Conservation (phyloP, 768 basidiomycete species). For the Termitomyces sp. region DNA sequence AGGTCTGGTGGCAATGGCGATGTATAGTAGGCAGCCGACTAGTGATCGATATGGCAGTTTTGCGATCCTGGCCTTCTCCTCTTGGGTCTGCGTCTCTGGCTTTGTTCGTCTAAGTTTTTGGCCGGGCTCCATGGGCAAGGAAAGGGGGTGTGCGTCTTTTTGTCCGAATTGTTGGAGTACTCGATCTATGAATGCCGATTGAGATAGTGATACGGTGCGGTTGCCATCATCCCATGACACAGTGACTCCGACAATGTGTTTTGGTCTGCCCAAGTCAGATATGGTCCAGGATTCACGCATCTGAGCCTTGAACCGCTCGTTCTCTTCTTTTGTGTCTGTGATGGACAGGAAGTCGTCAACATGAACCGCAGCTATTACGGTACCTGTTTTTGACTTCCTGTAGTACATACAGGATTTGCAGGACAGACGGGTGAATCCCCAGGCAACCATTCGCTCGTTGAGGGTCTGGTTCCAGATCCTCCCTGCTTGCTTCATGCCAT, state of each 20-base stretch:
- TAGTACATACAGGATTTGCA: too few relatives aligned
- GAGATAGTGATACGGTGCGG: not conserved
- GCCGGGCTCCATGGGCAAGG: not conserved
- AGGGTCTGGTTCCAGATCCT: too few relatives aligned
- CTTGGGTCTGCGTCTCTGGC: not conserved
- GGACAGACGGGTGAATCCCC: too few relatives aligned
- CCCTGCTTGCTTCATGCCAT: too few relatives aligned
- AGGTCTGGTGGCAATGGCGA: too few relatives aligned
- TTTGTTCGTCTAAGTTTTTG: not conserved
- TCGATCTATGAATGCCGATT: not conserved
- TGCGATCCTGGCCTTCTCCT: not conserved
- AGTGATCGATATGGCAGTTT: not conserved
- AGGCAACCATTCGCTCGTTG: too few relatives aligned
- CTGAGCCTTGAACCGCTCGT: not conserved
- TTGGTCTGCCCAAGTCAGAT: not conserved
- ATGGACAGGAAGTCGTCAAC: not conserved
- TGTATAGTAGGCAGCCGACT: too few relatives aligned
- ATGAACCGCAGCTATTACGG: not conserved
- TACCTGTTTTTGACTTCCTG: too few relatives aligned
- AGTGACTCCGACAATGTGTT: not conserved
- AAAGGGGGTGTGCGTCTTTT: not conserved
- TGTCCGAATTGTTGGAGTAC: not conserved
- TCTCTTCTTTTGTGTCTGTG: not conserved
- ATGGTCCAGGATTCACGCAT: not conserved
- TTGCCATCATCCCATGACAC: not conserved